Evolutionary conservation across 176 grass and related monocot genomes (phyloP).

Genomic region (Juncus effusus): DNA sequence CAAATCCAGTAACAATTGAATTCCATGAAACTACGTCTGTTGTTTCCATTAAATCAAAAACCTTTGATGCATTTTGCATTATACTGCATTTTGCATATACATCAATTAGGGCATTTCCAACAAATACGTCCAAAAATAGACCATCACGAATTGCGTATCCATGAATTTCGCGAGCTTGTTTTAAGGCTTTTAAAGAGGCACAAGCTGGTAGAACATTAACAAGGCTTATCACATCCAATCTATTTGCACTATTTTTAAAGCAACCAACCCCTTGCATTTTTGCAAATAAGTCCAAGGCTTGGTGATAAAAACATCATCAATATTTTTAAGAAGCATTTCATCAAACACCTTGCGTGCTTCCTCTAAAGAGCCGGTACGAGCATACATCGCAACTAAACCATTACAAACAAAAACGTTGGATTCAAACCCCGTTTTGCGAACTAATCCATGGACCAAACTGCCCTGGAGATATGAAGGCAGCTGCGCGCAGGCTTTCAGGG

Average conservation of each 20-base stretch:
- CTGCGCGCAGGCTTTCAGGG: constrained; percentile 74
- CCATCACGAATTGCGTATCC: constrained; percentile 58
- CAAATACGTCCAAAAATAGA: constrained; percentile 68
- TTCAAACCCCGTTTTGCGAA: constrained; percentile 59
- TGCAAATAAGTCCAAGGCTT: constrained; percentile 57
- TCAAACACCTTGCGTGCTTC: constrained; percentile 57
- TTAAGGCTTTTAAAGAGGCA: constrained; percentile 62
- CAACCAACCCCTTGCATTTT: constrained; percentile 47
- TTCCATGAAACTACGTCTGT: constrained; percentile 78
- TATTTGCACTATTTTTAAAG: constrained; percentile 41
- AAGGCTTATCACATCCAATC: constrained; percentile 75
- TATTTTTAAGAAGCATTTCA: constrained; percentile 53
- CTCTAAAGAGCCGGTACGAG: constrained; percentile 53
- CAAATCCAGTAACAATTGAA: constrained; percentile 65
- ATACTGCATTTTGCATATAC: constrained; percentile 72
- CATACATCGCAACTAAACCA: constrained; percentile 69
- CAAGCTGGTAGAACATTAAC: constrained; percentile 88
- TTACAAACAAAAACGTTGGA: constrained; percentile 75
- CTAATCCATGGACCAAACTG: constrained; percentile 54
- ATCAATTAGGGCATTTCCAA: constrained; percentile 62
- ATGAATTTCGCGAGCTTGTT: constrained; percentile 73
- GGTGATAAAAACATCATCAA: constrained; percentile 61
- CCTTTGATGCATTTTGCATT: constrained; percentile 51
- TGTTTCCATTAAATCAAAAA: constrained; percentile 64
- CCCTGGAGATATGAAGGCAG: constrained; percentile 62